These are phyloP conservation scores for Schwanniomyces occidentalis DNA, from an alignment of 805 yeast species.

Conservation along the genomic window DNA sequence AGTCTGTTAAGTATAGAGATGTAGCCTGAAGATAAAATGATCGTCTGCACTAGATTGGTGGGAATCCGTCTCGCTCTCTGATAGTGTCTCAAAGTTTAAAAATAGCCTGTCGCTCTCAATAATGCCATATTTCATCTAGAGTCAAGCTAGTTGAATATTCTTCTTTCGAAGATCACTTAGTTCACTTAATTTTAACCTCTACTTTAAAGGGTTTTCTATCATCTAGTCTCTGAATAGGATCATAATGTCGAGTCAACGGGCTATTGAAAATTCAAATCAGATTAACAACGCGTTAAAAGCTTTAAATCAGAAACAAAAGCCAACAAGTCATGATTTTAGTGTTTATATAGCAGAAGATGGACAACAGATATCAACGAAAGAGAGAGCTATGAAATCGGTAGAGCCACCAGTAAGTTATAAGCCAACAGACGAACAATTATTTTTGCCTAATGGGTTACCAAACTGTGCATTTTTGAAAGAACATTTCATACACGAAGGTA, in stretches of 20 bases:
- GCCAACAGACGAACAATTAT: constrained; percentile 72
- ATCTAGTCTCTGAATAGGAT: too few species aligned
- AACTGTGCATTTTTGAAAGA: constrained; percentile 67
- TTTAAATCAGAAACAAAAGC: constrained; percentile 42
- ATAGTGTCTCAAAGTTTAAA: too few species aligned
- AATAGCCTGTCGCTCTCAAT: too few species aligned
- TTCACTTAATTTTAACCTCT: too few species aligned
- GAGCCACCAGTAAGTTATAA: constrained; percentile 62
- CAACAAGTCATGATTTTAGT: constrained; percentile 38
- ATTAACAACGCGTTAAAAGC: constrained; percentile 67
- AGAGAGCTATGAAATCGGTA: constrained; percentile 57
- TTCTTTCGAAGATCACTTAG: too few species aligned
- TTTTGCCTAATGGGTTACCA: constrained; percentile 64
- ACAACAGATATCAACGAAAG: constrained; percentile 51
- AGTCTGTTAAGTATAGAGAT: too few species aligned
- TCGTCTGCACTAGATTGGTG: too few species aligned
- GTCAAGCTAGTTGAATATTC: too few species aligned
- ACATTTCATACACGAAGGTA: constrained; percentile 81
- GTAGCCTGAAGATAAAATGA: too few species aligned
- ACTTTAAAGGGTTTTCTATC: too few species aligned
- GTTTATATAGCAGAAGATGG: constrained; percentile 60
- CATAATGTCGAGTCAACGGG: constrained; percentile 4
- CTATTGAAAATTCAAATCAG: constrained; percentile 24
- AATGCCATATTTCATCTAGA: too few species aligned
- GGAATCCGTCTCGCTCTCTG: too few species aligned